Evolutionary conservation across 192 early-diverging fungal genomes (phyloP), one percentile per base, ranked within the genome.

Genomic region (Chytriomyces sp.): DNA sequence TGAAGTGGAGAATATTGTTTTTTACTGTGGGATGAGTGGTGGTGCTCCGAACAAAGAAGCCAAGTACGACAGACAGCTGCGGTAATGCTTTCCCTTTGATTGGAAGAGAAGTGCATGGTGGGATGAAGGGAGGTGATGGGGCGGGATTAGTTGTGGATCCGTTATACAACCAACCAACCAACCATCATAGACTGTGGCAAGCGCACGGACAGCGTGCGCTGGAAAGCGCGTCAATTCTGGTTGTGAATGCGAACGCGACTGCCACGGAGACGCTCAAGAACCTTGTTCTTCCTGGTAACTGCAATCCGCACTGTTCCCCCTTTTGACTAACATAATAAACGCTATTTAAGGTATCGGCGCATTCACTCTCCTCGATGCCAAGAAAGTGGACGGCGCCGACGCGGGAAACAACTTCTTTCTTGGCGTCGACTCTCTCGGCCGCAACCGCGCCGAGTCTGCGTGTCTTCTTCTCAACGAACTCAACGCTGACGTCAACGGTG

Each of bases 251-350:
- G 28, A 87, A 90, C 14, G 90, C 93, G 0, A 89, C 90, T 17
- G 96, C 93, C 3, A 90, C 93, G 38, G 97, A 99, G 77, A 86
- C 90, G 30, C 83, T 99, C 44, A 99, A 99, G 77, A 96, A 99
- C 75, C 84, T 99, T 31, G 88, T 98, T 56, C 84, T 99, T 59
- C 96, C 97, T 76, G 97, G 96, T 92, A 85, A 74, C 65, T 40
- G 1, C 2, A 34, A 34, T 37, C 26, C 26, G 61, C 56, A 58
- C 30, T 8, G 12, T 10, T 10, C n/a, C 44, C 44, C 44, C 3
- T 44, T 19, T 49, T 22, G 22, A 49, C 44, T 14, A 49, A 49
- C 1, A 49, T 17, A 49, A 49, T n/a, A 49, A 14, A 49, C 1
- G 44, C 14, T 49, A n/a, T 33, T 75, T 1, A 39, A 98, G 96